phyloP scores from a whole-genome alignment of 2,329 filamentous ascomycete genomes.

The Hypocreales sp. region DNA sequence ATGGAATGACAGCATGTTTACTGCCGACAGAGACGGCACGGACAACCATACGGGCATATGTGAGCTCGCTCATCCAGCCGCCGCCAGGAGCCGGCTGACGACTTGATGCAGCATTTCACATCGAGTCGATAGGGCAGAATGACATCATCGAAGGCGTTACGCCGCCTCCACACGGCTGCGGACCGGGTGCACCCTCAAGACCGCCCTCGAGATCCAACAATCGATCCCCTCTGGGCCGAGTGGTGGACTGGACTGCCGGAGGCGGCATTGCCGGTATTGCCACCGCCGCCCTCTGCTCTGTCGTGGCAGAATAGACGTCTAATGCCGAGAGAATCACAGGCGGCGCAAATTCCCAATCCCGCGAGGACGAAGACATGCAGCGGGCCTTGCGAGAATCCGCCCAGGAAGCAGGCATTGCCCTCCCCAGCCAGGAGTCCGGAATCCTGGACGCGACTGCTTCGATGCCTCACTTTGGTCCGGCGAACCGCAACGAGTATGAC shows the following conservation, averaged over 20 bases:
- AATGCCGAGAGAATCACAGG: conserved; percentile 11
- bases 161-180: conserved; percentile 23
- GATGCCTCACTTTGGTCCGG: conserved; percentile 41
- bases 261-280: conserved; percentile 24
- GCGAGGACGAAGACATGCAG: conserved; percentile 40
- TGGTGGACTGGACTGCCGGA: conserved; percentile 28
- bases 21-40: conserved; percentile 34
- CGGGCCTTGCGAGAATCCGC: conserved; percentile 40
- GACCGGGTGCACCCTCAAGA: conserved; percentile 35
- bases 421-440: conserved; percentile 33
- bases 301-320: neutral
- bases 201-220: conserved; percentile 46
- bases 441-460: conserved; percentile 23
- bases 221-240: conserved; percentile 37
- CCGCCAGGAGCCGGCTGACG: too few species aligned
- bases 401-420: conserved; percentile 29
- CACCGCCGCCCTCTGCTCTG: neutral
- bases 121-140: conserved; percentile 34
- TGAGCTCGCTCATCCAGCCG: too few species aligned
- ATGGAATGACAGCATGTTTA: conserved; percentile 41
- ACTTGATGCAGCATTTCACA: conserved; percentile 40
- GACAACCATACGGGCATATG: conserved; percentile 26
- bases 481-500: conserved; percentile 39
- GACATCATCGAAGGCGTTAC: conserved; percentile 26
- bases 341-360: conserved; percentile 18